phyloP scores from a whole-genome alignment of 805 yeast species.

The Kodamaea sagamina region DNA sequence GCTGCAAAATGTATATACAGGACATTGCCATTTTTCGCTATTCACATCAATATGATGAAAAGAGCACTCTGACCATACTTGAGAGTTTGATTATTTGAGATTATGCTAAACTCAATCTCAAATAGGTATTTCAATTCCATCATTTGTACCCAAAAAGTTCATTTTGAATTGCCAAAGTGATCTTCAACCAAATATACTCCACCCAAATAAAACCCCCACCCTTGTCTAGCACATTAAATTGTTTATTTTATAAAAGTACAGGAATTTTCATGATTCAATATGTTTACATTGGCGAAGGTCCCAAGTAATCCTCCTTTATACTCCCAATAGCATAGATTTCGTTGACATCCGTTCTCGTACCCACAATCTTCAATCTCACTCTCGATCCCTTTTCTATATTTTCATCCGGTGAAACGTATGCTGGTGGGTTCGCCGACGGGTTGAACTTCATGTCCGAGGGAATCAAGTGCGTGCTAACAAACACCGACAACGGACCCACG shows the following conservation, averaged over 20 bases:
- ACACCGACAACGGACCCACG: slow-evolving; percentile 94
- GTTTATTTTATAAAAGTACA: slow-evolving; percentile 4
- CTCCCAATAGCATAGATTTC: slow-evolving; percentile 97
- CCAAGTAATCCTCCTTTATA: slow-evolving; percentile 95
- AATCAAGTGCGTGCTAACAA: slow-evolving; percentile 90
- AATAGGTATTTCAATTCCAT: too few relatives aligned
- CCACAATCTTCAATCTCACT: slow-evolving; percentile 92
- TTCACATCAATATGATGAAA: too few relatives aligned
- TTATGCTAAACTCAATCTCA: too few relatives aligned
- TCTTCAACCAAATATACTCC: too few relatives aligned
- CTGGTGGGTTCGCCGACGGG: slow-evolving; percentile 98
- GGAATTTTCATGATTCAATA: not conserved
- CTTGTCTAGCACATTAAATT: slow-evolving; percentile 1
- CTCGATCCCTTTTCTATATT: slow-evolving; percentile 91
- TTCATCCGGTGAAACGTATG: slow-evolving; percentile 93
- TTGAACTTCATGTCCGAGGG: slow-evolving; percentile 93
- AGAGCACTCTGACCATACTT: too few relatives aligned
- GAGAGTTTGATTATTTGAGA: too few relatives aligned
- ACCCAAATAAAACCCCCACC: too few relatives aligned
- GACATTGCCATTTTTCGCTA: too few relatives aligned
- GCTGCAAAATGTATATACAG: too few relatives aligned
- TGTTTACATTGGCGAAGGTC: slow-evolving; percentile 59
- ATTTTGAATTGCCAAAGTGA: too few relatives aligned
- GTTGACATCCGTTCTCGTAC: slow-evolving; percentile 96
- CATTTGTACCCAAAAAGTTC: too few relatives aligned